Base-by-base conservation (phyloP, 1,284 basidiomycete species). In the Bondarzewia mesenterica region DNA sequence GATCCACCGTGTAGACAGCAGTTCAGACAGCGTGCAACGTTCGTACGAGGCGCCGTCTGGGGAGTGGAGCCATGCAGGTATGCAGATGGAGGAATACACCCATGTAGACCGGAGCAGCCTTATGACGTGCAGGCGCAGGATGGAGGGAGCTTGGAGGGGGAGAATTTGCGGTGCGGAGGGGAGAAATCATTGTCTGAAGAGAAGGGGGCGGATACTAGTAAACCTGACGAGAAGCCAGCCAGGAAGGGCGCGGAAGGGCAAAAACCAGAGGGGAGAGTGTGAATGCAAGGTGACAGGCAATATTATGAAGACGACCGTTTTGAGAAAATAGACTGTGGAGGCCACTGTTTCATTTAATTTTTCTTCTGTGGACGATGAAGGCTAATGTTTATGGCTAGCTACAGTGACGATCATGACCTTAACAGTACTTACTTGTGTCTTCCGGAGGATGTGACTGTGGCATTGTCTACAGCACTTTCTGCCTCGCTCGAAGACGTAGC, bases 31-130 rank as follows among this genome's bases (percentile, higher is more conserved):
- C 2, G 73, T 73, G 1, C 72, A 78, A 54, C 74, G 74, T 37
- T 74, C 80, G 0, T 66, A 75, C 50, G 78, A 80, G 53, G 65
- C 76, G 1, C 69, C 73, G 12, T 73, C 76, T 1, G 76, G 75
- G 0, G 61, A 68, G 7, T 81, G 67, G 63, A 79, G 73, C 50
- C 66, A 64, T 23, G 72, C 71, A 1, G 79, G 78, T 0, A 63
- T 66, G 8, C 60, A 64, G 44, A 72, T 73, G 32, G 64, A 69
- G 38, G 76, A 77, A 56, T 80, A 81, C 54, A 54, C 57, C 35
- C 65, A 58, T 14, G 51, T 62, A 16, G 68, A 66, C 44, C 61
- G 58, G 45, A 66, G 1, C 47, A 53, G 49, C 72, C 72, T 1
- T 78, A 79, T 55, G 65, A 69, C 1, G 66, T 65, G 1, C 64